These are phyloP conservation scores for Aspergillus hancockii DNA, from an alignment of 495 filamentous ascomycete genomes.

Conservation along the genomic window DNA sequence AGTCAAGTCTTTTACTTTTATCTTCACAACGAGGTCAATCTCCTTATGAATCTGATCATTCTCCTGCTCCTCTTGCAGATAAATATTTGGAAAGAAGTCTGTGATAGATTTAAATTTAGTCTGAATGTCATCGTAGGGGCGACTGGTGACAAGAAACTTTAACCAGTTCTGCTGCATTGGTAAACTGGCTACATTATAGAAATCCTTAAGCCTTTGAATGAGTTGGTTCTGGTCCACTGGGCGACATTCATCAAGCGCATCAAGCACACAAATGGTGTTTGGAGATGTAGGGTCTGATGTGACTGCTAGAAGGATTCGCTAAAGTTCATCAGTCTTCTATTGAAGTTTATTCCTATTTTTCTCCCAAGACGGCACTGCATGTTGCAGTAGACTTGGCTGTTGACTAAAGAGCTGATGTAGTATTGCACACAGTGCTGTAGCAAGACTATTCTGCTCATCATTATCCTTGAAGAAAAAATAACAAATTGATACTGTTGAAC, in stretches of 20 bases:
- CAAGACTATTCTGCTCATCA: constrained; percentile 32
- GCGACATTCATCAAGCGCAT: constrained; percentile 46
- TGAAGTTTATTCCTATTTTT: constrained; percentile 26
- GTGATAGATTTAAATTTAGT: constrained; percentile 20
- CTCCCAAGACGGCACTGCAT: constrained; percentile 28
- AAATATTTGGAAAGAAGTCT: constrained; percentile 26
- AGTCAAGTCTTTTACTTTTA: constrained; percentile 28
- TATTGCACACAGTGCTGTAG: constrained; percentile 36
- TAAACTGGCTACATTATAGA: constrained; percentile 3
- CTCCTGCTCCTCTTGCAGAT: constrained; percentile 38
- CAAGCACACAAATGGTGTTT: constrained; percentile 38
- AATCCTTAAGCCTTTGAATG: constrained; percentile 22
- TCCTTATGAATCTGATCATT: constrained; percentile 35
- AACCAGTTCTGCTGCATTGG: constrained; percentile 17
- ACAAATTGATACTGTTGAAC: constrained; percentile 26
- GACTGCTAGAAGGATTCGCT: constrained; percentile 30
- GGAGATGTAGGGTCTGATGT: constrained; percentile 16
- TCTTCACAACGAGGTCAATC: constrained; percentile 37
- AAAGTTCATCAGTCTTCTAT: constrained; percentile 29
- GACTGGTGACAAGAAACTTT: constrained; percentile 48
- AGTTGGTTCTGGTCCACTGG: constrained; percentile 19
- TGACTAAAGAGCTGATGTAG: constrained; percentile 42
- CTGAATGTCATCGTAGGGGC: constrained; percentile 40
- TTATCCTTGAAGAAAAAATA: constrained; percentile 53
- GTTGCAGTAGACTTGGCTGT: constrained; percentile 24